Conservation (phyloP, 2,329 filamentous ascomycete genomes). For the Diplodia mutila region DNA sequence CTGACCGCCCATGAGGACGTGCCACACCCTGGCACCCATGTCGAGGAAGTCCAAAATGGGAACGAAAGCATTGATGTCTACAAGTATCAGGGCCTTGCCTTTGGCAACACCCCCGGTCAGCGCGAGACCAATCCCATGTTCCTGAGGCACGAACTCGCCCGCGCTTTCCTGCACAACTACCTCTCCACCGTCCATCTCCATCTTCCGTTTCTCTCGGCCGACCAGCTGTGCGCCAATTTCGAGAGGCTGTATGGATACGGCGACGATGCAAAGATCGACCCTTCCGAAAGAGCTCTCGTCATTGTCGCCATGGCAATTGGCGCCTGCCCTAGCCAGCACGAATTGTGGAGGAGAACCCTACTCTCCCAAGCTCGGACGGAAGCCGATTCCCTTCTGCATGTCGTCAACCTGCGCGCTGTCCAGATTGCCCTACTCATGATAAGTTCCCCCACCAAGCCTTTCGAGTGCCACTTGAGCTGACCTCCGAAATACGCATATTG, state of each 20-base stretch:
- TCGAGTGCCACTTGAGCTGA: not conserved
- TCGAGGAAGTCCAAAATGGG: slow-evolving; percentile 24
- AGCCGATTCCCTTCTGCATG: slow-evolving; percentile 15
- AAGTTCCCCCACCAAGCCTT: not conserved
- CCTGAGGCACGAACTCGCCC: slow-evolving; percentile 20
- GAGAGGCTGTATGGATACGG: slow-evolving; percentile 24
- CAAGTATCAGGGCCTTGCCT: slow-evolving; percentile 27
- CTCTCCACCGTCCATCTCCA: slow-evolving; percentile 4
- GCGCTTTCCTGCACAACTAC: slow-evolving; percentile 25
- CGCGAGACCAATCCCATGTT: slow-evolving; percentile 25
- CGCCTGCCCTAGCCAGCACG: slow-evolving; percentile 16
- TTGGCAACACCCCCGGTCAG: slow-evolving; percentile 13
- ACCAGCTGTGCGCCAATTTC: slow-evolving; percentile 19
- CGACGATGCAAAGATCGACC: slow-evolving; percentile 19
- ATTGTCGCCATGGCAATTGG: slow-evolving; percentile 25
- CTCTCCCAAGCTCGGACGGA: slow-evolving; percentile 18
- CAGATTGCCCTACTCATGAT: slow-evolving; percentile 24
- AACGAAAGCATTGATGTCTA: slow-evolving; percentile 24
- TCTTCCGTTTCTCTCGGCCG: slow-evolving; percentile 16
- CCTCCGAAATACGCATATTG: slow-evolving; percentile 1
- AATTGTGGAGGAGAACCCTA: slow-evolving; percentile 16
- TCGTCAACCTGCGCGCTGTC: slow-evolving; percentile 21
- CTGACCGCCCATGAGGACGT: slow-evolving; percentile 22
- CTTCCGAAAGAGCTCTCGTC: slow-evolving; percentile 21
- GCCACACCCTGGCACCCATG: slow-evolving; percentile 5